Evolutionary conservation across 2,329 filamentous ascomycete species (phyloP).

Genomic region (Mariannaea sp.): DNA sequence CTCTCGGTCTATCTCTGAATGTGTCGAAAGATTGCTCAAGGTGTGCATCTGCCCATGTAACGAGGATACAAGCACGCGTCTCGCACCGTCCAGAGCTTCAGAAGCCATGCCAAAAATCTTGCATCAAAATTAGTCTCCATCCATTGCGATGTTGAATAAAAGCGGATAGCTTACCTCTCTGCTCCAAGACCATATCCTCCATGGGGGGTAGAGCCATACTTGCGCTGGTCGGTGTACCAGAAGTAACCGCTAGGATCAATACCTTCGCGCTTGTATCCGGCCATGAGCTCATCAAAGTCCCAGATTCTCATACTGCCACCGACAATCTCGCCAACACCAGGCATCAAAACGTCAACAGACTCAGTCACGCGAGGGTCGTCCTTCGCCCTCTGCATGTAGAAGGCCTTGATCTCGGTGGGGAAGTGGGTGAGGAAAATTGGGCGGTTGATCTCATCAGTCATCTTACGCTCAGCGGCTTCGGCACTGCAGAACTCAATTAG

Average conservation of each 20-base stretch:
- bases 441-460: conserved; percentile 95
- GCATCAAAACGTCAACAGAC: conserved; percentile 85
- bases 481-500: conserved; percentile 50
- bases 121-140: not conserved
- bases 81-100: conserved; percentile 65
- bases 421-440: conserved; percentile 98
- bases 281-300: conserved; percentile 52
- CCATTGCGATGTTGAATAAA: not conserved
- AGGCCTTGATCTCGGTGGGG: conserved; percentile 96
- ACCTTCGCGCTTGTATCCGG: conserved; percentile 81
- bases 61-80: conserved; percentile 75
- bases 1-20: not conserved
- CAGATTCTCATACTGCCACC: conserved; percentile 49
- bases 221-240: conserved; percentile 97
- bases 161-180: conserved; percentile 59
- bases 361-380: conserved; percentile 85
- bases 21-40: conserved; percentile 47
- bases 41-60: conserved; percentile 79
- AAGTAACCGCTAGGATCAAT: conserved; percentile 87
- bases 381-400: conserved; percentile 95
- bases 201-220: conserved; percentile 90
- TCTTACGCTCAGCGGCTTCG: conserved; percentile 92
- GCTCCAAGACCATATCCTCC: conserved; percentile 90
- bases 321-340: conserved; percentile 95
- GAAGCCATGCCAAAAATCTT: conserved; percentile 65